Conservation (phyloP, 495 filamentous ascomycete species). For the Aspergillus mulundensis region DNA sequence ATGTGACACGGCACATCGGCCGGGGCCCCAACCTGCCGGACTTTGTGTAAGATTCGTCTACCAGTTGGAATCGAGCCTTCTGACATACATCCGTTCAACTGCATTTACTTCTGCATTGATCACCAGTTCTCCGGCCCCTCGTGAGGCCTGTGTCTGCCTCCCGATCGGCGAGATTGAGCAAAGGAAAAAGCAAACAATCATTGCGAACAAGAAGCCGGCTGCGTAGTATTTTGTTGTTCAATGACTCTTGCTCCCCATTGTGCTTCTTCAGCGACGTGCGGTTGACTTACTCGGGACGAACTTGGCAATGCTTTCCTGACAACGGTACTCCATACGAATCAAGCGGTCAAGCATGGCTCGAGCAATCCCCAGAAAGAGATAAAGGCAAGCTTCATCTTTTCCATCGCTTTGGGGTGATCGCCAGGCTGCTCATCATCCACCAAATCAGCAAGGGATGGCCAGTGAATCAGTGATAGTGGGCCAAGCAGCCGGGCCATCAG, state of each 20-base stretch:
- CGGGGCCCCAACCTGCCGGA: slow-evolving; percentile 17
- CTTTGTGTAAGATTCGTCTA: slow-evolving; percentile 13
- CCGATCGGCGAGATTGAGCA: not conserved
- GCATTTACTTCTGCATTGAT: slow-evolving; percentile 21
- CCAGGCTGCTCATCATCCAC: slow-evolving; percentile 10
- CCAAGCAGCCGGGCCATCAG: slow-evolving; percentile 8
- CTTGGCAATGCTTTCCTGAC: not conserved
- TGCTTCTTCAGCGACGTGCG: too few species aligned
- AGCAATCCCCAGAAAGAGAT: not conserved
- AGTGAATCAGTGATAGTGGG: slow-evolving; percentile 5
- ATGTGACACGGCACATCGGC: slow-evolving; percentile 17
- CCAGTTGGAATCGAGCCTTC: slow-evolving; percentile 14
- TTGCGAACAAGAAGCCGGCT: not conserved
- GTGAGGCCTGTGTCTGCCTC: slow-evolving; percentile 13
- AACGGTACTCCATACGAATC: not conserved
- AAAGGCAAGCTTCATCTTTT: not conserved
- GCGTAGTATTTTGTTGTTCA: not conserved
- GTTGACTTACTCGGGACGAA: not conserved
- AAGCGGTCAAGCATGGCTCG: not conserved
- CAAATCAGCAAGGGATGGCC: slow-evolving; percentile 12
- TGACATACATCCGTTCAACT: slow-evolving; percentile 23
- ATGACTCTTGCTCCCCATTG: not conserved
- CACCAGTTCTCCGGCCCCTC: slow-evolving; percentile 18
- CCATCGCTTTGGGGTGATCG: slow-evolving; percentile 14
- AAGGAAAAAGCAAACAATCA: not conserved